A percentile compares a stretch with the other conserved stretches of the same genome.
Evolutionary conservation across 2,329 filamentous ascomycete genomes (phyloP).

Genomic region (Sporothrix inflata): DNA sequence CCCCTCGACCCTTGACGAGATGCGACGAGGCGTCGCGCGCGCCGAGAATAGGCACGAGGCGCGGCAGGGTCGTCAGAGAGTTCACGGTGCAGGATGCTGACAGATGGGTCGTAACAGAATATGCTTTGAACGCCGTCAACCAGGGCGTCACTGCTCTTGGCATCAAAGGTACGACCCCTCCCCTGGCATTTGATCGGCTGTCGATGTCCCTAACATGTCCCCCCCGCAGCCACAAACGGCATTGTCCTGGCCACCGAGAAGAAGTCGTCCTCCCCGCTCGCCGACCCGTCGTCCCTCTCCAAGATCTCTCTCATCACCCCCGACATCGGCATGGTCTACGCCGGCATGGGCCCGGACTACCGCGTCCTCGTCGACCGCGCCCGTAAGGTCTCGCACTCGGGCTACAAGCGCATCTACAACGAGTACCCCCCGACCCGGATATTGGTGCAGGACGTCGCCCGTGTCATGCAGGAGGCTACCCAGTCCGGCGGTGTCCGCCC

Average conservation of each 20-base stretch:
- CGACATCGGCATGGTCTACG: constrained; percentile 99
- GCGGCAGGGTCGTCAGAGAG: not conserved
- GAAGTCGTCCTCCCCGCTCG: constrained; percentile 96
- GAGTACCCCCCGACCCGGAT: constrained; percentile 99
- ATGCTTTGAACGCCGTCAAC: constrained; percentile 98
- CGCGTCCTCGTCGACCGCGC: constrained; percentile 96
- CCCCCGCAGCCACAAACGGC: constrained; percentile 81
- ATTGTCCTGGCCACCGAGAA: constrained; percentile 99
- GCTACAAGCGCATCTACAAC: constrained; percentile 99
- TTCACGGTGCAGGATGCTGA: not conserved
- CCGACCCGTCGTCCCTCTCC: constrained; percentile 90
- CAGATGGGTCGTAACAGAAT: constrained; percentile 64
- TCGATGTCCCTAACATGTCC: not conserved
- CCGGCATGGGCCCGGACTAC: constrained; percentile 98
- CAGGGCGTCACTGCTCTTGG: constrained; percentile 97
- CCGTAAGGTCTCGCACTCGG: constrained; percentile 95
- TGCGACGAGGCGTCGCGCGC: not conserved
- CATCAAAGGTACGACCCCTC: constrained; percentile 77
- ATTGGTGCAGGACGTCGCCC: constrained; percentile 96
- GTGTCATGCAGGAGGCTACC: constrained; percentile 98
- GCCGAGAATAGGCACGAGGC: not conserved
- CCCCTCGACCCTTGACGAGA: not conserved
- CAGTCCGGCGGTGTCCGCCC: constrained; percentile 96
- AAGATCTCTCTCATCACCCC: constrained; percentile 98
- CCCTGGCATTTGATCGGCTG: not conserved